These are phyloP conservation scores for Cladorrhinum sp. DNA, from an alignment of 2,329 filamentous ascomycete genomes.

Conservation along the genomic window DNA sequence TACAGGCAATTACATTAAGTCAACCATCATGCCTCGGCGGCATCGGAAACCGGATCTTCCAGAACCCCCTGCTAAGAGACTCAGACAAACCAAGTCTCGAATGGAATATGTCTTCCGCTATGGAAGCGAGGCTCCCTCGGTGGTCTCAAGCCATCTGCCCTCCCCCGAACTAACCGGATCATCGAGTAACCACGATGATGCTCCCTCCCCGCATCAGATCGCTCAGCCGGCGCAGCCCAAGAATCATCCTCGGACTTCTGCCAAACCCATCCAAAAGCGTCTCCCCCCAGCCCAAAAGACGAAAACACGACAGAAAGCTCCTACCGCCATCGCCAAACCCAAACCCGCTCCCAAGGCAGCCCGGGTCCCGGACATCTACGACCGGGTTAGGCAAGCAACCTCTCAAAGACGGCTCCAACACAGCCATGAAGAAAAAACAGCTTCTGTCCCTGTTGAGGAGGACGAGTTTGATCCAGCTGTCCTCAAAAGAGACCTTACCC, in stretches of 20 bases:
- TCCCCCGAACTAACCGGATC: slow-evolving; percentile 14
- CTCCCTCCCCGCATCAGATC: neutral
- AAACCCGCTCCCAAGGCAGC: neutral
- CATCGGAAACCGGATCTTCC: neutral
- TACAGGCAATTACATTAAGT: no score
- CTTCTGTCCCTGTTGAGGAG: neutral
- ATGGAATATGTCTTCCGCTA: neutral
- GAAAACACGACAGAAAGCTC: neutral
- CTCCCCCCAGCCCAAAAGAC: neutral
- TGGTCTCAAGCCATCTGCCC: neutral
- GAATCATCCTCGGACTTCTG: neutral
- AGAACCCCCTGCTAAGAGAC: slow-evolving; percentile 3
- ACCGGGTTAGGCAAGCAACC: neutral
- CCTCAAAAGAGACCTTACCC: neutral
- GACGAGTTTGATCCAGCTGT: neutral
- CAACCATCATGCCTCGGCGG: neutral
- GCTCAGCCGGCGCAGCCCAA: neutral
- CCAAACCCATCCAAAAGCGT: neutral
- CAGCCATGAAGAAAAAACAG: slow-evolving; percentile 3
- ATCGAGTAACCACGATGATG: slow-evolving; percentile 2
- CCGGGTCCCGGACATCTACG: neutral
- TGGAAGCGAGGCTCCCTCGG: neutral
- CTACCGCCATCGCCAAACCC: neutral
- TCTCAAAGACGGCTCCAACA: neutral
- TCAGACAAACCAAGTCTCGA: slow-evolving; percentile 11